Evolutionary conservation across 805 yeast species (phyloP).

Genomic region (Cyberlindnera maclurae): DNA sequence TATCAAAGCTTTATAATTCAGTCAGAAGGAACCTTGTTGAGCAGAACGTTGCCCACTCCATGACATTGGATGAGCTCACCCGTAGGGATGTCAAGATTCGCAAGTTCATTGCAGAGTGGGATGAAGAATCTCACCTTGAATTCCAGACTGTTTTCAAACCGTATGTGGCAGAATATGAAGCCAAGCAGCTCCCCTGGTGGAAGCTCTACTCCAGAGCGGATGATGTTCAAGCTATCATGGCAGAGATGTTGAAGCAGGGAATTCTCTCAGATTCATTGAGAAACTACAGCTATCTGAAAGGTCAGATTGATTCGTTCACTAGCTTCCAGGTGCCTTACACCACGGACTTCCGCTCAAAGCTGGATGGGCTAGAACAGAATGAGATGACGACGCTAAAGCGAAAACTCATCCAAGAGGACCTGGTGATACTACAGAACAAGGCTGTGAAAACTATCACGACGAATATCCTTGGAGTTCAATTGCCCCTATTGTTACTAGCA

Average conservation of each 20-base stretch:
- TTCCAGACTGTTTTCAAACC: conserved; percentile 25
- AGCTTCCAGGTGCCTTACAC: conserved; percentile 12
- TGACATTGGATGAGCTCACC: conserved; percentile 15
- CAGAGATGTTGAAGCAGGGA: conserved; percentile 22
- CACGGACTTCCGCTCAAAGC: conserved; percentile 3
- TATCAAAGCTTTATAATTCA: conserved; percentile 11
- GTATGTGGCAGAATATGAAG: conserved; percentile 19
- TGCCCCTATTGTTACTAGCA: conserved; percentile 24
- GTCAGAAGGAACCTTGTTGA: conserved; percentile 11
- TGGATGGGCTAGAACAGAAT: conserved; percentile 11
- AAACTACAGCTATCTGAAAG: conserved; percentile 26
- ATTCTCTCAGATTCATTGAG: conserved; percentile 22
- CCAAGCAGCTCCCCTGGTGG: conserved; percentile 25
- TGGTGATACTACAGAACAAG: conserved; percentile 20
- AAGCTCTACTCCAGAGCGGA: conserved; percentile 27
- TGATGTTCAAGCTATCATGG: conserved; percentile 22
- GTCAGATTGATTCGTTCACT: conserved; percentile 23
- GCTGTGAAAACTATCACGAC: conserved; percentile 21
- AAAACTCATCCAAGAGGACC: conserved; percentile 15
- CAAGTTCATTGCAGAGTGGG: conserved; percentile 23
- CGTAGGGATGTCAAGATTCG: conserved; percentile 12
- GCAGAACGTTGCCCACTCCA: conserved; percentile 16
- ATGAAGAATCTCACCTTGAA: conserved; percentile 24
- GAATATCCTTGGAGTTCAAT: conserved; percentile 25
- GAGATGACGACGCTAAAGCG: conserved; percentile 15